Conservation (phyloP, 2,329 filamentous ascomycete genomes). For the Fusarium anthophilum region DNA sequence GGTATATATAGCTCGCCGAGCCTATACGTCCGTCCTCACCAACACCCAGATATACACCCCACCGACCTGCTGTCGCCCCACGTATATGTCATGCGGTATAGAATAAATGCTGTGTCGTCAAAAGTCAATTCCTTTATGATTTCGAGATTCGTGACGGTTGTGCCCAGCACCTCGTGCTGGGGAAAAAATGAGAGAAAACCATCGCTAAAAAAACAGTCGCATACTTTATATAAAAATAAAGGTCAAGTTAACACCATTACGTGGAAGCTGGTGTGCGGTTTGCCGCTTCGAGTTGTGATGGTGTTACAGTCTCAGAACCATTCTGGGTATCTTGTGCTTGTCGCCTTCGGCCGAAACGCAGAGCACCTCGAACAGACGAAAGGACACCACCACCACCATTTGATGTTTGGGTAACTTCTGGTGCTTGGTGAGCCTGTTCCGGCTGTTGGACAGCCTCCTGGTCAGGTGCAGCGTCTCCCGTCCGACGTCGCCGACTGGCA, state of each 20-base stretch:
- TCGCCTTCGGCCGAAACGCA: slow-evolving; percentile 46
- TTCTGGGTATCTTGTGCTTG: slow-evolving; percentile 27
- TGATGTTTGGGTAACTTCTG: slow-evolving; percentile 20
- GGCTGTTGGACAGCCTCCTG: slow-evolving; percentile 21
- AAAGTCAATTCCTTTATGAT: slow-evolving; percentile 40
- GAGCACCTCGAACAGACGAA: slow-evolving; percentile 46
- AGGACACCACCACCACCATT: slow-evolving; percentile 42
- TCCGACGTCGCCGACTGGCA: slow-evolving; percentile 19
- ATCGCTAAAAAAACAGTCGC: slow-evolving; percentile 42
- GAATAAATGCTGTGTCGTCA: slow-evolving; percentile 43
- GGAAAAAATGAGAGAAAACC: slow-evolving; percentile 44
- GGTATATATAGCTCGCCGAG: slow-evolving; percentile 37
- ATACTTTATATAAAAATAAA: slow-evolving; percentile 33
- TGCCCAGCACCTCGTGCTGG: slow-evolving; percentile 27
- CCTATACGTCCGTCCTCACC: slow-evolving; percentile 27
- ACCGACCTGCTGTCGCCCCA: slow-evolving; percentile 11
- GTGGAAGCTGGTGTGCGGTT: slow-evolving; percentile 41
- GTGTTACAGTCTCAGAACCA: slow-evolving; percentile 47
- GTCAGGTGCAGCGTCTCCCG: slow-evolving; percentile 10
- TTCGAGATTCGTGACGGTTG: slow-evolving; percentile 42
- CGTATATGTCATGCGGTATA: slow-evolving; percentile 32
- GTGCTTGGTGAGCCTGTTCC: slow-evolving; percentile 10
- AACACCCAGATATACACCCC: slow-evolving; percentile 9
- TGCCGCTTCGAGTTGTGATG: slow-evolving; percentile 59
- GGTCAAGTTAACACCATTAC: slow-evolving; percentile 15